Base-by-base conservation (phyloP, 106 monocot species). In the Dactylorhiza incarnata region DNA sequence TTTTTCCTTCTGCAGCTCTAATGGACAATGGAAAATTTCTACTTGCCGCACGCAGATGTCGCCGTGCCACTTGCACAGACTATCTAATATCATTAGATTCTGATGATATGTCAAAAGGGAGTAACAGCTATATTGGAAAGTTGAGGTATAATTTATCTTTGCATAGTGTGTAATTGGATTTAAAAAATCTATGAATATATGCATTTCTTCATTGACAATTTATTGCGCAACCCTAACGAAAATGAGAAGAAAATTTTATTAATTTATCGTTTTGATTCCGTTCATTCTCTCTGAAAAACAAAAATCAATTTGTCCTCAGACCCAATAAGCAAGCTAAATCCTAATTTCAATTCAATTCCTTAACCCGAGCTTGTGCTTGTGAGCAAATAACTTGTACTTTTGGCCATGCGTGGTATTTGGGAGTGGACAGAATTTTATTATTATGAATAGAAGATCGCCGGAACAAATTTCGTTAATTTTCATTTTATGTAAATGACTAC, bases 21-120 rank as follows among this genome's bases (percentile, higher is more conserved):
- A 70, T 81, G 13, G 92, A 95, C 75, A 78, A 84, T 74, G 95
- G 90, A 3, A 95, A 95, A 74, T 90, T 95, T 75, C 88, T 95
- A 55, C 81, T 95, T 47, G 85, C 83, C 79, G 95, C 92, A 49
- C 76, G 85, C 45, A 95, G 80, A 82, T 75, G 72, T 22, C 78
- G 95, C 48, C 87, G 83, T 16, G 75, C 90, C 63, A 85, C 89
- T 15, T 88, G 88, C 82, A 88, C 92, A 6, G 95, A 95, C 52
- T 95, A 88, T 50, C 47, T 95, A 16, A 92, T 95, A 66, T 95
- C 95, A 46, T 51, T 92, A 68, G 75, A 87, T 83, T 70, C 76
- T 22, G 76, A 80, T 73, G 85, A 92, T 71, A 83, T 87, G 66
- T 92, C 90, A 24, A 90, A 90, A 74, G 85, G 84, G 65, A 92